Evolutionary conservation across 1,139 yeast genomes (phyloP).

Genomic region (Sugiyamaella japonica): DNA sequence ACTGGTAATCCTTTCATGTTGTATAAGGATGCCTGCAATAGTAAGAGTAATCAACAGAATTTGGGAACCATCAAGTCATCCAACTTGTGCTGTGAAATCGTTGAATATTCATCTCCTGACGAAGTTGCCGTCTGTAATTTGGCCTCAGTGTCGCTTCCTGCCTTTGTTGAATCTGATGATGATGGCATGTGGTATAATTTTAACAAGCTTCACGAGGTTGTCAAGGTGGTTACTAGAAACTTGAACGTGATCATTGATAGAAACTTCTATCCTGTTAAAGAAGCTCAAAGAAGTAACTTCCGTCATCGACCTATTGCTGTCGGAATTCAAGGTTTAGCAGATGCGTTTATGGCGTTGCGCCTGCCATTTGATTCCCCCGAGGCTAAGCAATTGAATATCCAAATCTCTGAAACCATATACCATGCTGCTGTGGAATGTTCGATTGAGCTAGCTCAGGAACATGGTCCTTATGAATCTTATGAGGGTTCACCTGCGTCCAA

Average conservation of each 20-base stretch:
- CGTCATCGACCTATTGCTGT: conserved; percentile 83
- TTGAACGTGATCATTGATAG: conserved; percentile 76
- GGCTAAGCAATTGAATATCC: conserved; percentile 70
- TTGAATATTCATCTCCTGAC: conserved; percentile 82
- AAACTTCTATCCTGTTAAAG: conserved; percentile 73
- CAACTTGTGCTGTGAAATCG: conserved; percentile 86
- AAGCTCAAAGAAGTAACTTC: conserved; percentile 67
- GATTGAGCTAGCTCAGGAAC: conserved; percentile 62
- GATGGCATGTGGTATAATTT: conserved; percentile 63
- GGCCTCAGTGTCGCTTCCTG: conserved; percentile 83
- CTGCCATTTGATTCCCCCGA: conserved; percentile 76
- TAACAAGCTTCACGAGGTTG: conserved; percentile 64
- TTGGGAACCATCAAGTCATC: conserved; percentile 86
- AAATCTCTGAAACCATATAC: conserved; percentile 85
- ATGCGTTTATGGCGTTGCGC: conserved; percentile 72
- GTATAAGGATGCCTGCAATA: conserved; percentile 84
- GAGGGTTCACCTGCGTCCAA: conserved; percentile 81
- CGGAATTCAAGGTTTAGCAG: conserved; percentile 92
- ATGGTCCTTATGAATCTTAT: conserved; percentile 69
- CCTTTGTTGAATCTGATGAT: conserved; percentile 54
- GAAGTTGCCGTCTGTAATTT: conserved; percentile 91
- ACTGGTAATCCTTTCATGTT: conserved; percentile 93
- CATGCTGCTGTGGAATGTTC: conserved; percentile 86
- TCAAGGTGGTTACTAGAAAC: conserved; percentile 73
- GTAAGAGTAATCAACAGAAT: conserved; percentile 81